Conservation (phyloP, 192 early-diverging fungal genomes). For the Coemansia sp. region DNA sequence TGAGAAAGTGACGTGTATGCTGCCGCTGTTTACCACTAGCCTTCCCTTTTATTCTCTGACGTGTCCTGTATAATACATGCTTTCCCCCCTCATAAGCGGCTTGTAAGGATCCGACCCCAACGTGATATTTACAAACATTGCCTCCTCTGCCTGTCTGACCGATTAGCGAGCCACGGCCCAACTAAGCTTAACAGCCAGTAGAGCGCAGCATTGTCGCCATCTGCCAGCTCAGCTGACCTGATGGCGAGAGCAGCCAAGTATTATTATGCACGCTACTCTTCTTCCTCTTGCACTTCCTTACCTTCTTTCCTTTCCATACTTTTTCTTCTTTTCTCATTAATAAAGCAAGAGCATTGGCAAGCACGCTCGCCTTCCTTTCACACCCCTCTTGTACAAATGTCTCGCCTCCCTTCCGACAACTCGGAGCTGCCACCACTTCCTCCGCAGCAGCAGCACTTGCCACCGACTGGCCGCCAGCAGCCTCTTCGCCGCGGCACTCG, state of each 20-base stretch:
- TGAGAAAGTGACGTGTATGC: not conserved
- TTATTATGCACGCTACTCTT: not conserved
- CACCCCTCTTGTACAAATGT: conserved; percentile 1
- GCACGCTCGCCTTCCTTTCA: not conserved
- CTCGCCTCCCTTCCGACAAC: not conserved
- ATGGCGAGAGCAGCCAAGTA: not conserved
- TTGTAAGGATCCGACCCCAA: not conserved
- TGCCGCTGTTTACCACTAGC: not conserved
- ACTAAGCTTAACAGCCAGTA: not conserved
- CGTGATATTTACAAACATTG: not conserved
- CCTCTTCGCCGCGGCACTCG: conserved; percentile 8
- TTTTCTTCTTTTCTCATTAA: not conserved
- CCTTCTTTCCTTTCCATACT: not conserved
- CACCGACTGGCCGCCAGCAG: not conserved
- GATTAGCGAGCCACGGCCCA: not conserved
- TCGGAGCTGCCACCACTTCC: not conserved
- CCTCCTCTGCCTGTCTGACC: not conserved
- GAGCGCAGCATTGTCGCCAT: conserved; percentile 6
- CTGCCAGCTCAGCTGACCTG: not conserved
- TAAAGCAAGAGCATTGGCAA: conserved; percentile 1
- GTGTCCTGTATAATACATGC: not conserved
- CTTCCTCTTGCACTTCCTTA: not conserved
- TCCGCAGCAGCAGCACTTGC: conserved; percentile 4
- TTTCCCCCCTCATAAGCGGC: not conserved
- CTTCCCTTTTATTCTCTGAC: not conserved